Conservation (phyloP, 2,329 filamentous ascomycete genomes). For the Cladosporium sp. region DNA sequence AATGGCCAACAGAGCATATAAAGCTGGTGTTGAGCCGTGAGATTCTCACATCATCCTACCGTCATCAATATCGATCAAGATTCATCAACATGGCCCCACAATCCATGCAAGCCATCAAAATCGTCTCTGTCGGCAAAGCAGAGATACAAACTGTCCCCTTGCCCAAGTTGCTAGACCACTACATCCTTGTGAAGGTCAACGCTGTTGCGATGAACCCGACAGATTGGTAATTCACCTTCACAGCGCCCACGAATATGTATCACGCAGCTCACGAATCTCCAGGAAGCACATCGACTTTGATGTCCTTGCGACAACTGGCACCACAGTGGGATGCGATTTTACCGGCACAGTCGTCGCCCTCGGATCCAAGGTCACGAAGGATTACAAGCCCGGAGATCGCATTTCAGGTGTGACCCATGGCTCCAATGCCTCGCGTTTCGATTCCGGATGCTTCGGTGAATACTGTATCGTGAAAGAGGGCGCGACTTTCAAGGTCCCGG, state of each 20-base stretch:
- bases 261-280: background rate
- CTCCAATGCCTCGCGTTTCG: constrained; percentile 42
- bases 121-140: constrained; percentile 39
- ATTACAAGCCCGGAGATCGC: constrained; percentile 54
- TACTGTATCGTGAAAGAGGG: constrained; percentile 54
- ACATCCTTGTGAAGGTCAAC: constrained; percentile 56
- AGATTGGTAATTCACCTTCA: constrained; percentile 15
- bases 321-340: constrained; percentile 54
- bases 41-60: background rate
- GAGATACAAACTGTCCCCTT: constrained; percentile 44
- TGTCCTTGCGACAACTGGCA: constrained; percentile 1
- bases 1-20: background rate
- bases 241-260: no score
- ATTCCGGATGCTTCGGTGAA: constrained; percentile 57
- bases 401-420: constrained; percentile 57
- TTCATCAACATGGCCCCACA: background rate
- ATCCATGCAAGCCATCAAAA: constrained; percentile 42
- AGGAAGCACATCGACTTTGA: constrained; percentile 22
- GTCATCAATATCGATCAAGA: background rate
- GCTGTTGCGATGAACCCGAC: constrained; percentile 31
- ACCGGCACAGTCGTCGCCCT: constrained; percentile 57
- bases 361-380: constrained; percentile 52
- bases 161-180: constrained; percentile 50
- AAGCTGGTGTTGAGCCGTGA: background rate
- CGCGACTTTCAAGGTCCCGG: constrained; percentile 48